These are phyloP conservation scores for Polychytrium aggregatum DNA, from an alignment of 192 early-diverging fungal genomes.

Conservation along the genomic window DNA sequence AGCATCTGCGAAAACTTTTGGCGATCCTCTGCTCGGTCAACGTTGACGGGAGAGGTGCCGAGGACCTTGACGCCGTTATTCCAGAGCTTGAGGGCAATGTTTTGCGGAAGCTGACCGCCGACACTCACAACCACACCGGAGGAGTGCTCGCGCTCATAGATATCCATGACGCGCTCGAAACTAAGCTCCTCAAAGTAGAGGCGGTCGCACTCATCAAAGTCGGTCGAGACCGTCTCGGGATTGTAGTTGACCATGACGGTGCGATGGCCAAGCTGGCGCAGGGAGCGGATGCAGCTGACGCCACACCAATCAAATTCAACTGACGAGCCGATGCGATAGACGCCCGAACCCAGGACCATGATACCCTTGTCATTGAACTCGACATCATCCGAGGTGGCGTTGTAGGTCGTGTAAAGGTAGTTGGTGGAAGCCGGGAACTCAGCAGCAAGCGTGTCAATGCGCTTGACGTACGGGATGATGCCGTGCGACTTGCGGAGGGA, in stretches of 20 bases:
- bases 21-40: conserved; percentile 90
- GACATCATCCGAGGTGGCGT: conserved; percentile 77
- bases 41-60: conserved; percentile 81
- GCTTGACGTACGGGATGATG: conserved; percentile 83
- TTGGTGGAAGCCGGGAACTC: conserved; percentile 96
- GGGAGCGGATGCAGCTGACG: conserved; percentile 50
- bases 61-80: conserved; percentile 69
- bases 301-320: conserved; percentile 98
- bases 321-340: conserved; percentile 92
- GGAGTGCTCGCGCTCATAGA: conserved; percentile 79
- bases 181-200: conserved; percentile 97
- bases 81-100: conserved; percentile 82
- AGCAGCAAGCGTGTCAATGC: conserved; percentile 90
- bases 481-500: conserved; percentile 54
- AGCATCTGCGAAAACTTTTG: conserved; percentile 88
- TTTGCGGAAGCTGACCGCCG: conserved; percentile 93
- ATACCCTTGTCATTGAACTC: conserved; percentile 77
- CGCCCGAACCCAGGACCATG: conserved; percentile 94
- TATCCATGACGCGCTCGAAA: conserved; percentile 91
- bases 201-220: conserved; percentile 95
- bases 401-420: conserved; percentile 98
- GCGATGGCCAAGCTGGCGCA: conserved; percentile 64
- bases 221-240: conserved; percentile 95
- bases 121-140: conserved; percentile 81
- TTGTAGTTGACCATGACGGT: conserved; percentile 99